Conservation (phyloP, 345 rosid species). For the Pugionium dolabratum region DNA sequence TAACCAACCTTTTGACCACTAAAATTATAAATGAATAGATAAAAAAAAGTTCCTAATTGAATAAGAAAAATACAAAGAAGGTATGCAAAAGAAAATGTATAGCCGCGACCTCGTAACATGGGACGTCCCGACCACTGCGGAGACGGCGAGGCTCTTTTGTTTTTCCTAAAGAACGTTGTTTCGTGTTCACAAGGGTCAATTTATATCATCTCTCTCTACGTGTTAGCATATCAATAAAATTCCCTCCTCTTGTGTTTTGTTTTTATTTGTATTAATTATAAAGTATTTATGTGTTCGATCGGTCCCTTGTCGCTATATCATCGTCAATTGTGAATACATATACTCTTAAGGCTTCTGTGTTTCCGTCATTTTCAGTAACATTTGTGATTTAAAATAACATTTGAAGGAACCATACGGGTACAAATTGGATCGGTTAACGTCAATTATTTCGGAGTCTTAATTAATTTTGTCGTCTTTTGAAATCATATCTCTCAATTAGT, state of each 20-base stretch:
- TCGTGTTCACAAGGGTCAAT: conserved; percentile 41
- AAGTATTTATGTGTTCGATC: conserved; percentile 2
- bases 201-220: conserved; percentile 1
- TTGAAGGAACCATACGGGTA: too few species aligned
- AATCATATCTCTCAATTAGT: background rate
- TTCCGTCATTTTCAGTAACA: too few species aligned
- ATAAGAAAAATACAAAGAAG: conserved; percentile 19
- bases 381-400: too few species aligned
- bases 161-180: conserved; percentile 34
- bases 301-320: conserved; percentile 9
- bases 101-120: conserved; percentile 38
- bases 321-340: background rate
- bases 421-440: too few species aligned
- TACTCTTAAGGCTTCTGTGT: too few species aligned
- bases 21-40: conserved; percentile 2
- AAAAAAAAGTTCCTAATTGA: conserved; percentile 34
- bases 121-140: conserved; percentile 41
- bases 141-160: conserved; percentile 36
- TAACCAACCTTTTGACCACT: conserved; percentile 14
- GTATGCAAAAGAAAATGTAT: conserved; percentile 32
- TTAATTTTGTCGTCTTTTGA: too few species aligned
- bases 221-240: background rate
- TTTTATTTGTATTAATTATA: conserved; percentile 3
- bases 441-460: too few species aligned
- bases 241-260: conserved; percentile 27